Percentiles rank a stretch among this genome's conserved stretches.
Evolutionary conservation across 805 yeast species (phyloP).

Genomic region (Hanseniaspora meyeri): DNA sequence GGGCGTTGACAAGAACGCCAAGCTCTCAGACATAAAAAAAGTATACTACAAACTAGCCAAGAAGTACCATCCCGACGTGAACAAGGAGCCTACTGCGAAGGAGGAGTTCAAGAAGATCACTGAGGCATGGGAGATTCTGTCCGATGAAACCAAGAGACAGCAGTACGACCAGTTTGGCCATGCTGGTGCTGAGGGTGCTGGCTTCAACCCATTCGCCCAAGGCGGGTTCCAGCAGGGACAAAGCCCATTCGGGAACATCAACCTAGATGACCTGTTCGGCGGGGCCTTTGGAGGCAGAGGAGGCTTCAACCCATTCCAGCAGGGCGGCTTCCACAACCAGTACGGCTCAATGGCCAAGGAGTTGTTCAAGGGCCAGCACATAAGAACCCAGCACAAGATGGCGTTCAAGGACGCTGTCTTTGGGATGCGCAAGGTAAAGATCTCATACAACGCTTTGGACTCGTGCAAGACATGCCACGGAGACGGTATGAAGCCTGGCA

Average conservation of each 20-base stretch:
- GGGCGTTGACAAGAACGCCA: constrained; percentile 64
- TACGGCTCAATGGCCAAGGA: constrained; percentile 39
- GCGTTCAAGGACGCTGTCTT: constrained; percentile 77
- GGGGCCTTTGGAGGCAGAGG: constrained; percentile 36
- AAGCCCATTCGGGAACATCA: constrained; percentile 33
- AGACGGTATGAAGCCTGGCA: constrained; percentile 68
- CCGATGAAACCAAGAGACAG: constrained; percentile 70
- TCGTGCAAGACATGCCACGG: constrained; percentile 74
- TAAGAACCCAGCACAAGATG: constrained; percentile 64
- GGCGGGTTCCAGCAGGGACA: constrained; percentile 36
- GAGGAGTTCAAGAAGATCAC: constrained; percentile 83
- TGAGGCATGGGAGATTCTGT: constrained; percentile 83
- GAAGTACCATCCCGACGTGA: constrained; percentile 91
- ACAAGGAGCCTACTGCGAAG: constrained; percentile 81
- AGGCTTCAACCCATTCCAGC: constrained; percentile 8
- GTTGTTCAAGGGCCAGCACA: constrained; percentile 78
- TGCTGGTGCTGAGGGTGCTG: constrained; percentile 60
- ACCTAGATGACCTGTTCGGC: constrained; percentile 55
- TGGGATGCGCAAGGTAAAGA: constrained; percentile 52
- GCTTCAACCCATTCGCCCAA: constrained; percentile 27
- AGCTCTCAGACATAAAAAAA: constrained; percentile 78
- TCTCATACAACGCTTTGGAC: constrained; percentile 62
- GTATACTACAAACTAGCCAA: constrained; percentile 90
- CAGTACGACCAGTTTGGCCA: constrained; percentile 91
- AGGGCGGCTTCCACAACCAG: constrained; percentile 28